phyloP scores from a whole-genome alignment of 1,284 basidiomycete species.

The Heterobasidion irregulare region DNA sequence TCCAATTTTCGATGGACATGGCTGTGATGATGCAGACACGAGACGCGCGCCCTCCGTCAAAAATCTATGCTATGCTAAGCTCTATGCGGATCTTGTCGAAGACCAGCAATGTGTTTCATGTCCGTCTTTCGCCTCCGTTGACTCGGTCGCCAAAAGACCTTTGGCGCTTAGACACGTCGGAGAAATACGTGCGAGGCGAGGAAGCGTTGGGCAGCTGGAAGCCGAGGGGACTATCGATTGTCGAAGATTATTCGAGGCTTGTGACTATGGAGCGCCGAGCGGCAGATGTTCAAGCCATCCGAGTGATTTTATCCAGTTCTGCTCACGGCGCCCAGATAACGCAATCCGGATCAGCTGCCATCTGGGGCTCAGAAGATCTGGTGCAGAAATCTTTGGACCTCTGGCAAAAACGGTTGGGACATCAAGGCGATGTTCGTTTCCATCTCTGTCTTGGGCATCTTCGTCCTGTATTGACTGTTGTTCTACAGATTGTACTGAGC shows the following conservation, averaged over 20 bases:
- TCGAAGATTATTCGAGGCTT: conserved; percentile 76
- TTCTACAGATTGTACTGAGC: conserved; percentile 61
- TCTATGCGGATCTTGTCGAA: conserved; percentile 69
- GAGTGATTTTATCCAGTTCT: conserved; percentile 61
- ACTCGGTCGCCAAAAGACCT: conserved; percentile 85
- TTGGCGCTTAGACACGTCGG: conserved; percentile 91
- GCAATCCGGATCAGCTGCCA: conserved; percentile 38
- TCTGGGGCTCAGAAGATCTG: conserved; percentile 57
- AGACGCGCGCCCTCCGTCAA: conserved; percentile 80
- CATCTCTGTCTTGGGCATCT: background rate
- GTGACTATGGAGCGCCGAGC: conserved; percentile 63
- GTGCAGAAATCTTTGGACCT: conserved; percentile 59
- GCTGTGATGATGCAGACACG: conserved; percentile 82
- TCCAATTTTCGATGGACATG: conserved; percentile 82
- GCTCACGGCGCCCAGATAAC: conserved; percentile 31
- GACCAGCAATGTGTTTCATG: conserved; percentile 74
- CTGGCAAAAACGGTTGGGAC: conserved; percentile 81
- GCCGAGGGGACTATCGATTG: conserved; percentile 78
- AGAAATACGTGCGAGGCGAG: conserved; percentile 90
- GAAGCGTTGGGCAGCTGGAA: conserved; percentile 80
- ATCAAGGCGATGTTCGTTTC: conserved; percentile 58
- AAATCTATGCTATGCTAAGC: conserved; percentile 67
- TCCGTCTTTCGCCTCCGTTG: conserved; percentile 77
- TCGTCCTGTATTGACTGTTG: conserved; percentile 1
- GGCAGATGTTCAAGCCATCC: conserved; percentile 86